Conservation (phyloP, 1,284 basidiomycete genomes). For the Ceratobasidium papillatum region DNA sequence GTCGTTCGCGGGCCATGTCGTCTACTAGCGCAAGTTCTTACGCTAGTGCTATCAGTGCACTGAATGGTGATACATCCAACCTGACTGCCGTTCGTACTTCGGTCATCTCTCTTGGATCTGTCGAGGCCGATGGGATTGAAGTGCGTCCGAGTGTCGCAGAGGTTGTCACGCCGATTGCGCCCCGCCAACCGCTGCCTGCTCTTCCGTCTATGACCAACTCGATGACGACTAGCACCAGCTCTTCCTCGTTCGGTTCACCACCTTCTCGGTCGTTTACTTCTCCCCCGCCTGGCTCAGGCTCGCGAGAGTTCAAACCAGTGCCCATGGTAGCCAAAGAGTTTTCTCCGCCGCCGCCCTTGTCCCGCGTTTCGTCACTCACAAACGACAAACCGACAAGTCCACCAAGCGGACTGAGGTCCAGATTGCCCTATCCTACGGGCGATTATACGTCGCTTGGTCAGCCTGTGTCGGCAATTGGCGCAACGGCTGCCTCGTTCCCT, state of each 20-base stretch:
- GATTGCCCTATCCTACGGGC: conserved; percentile 79
- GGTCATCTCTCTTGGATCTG: conserved; percentile 35
- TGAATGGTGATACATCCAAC: conserved; percentile 34
- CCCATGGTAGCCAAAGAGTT: conserved; percentile 30
- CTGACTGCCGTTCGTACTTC: conserved; percentile 23
- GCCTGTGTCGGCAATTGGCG: conserved; percentile 50
- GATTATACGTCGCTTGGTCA: conserved; percentile 72
- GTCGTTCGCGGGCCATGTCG: conserved; percentile 30
- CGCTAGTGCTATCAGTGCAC: conserved; percentile 32
- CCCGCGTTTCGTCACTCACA: conserved; percentile 16
- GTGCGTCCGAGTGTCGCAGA: conserved; percentile 35
- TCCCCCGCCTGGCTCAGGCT: conserved; percentile 10
- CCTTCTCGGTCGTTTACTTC: conserved; percentile 15
- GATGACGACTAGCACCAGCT: background rate
- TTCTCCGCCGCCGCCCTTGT: conserved; percentile 25
- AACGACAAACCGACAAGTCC: conserved; percentile 8
- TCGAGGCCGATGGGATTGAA: conserved; percentile 35
- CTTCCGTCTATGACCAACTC: conserved; percentile 21
- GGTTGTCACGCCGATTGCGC: conserved; percentile 28
- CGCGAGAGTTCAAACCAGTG: conserved; percentile 34
- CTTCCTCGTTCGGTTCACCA: conserved; percentile 21
- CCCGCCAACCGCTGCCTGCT: conserved; percentile 28
- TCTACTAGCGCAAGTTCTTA: conserved; percentile 36
- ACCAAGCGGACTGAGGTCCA: conserved; percentile 45
- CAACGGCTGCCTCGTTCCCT: conserved; percentile 36